Evolutionary conservation across 2,329 filamentous ascomycete species (phyloP), one percentile per base, ranked within the genome.

Genomic region (Ophiostoma quercus): DNA sequence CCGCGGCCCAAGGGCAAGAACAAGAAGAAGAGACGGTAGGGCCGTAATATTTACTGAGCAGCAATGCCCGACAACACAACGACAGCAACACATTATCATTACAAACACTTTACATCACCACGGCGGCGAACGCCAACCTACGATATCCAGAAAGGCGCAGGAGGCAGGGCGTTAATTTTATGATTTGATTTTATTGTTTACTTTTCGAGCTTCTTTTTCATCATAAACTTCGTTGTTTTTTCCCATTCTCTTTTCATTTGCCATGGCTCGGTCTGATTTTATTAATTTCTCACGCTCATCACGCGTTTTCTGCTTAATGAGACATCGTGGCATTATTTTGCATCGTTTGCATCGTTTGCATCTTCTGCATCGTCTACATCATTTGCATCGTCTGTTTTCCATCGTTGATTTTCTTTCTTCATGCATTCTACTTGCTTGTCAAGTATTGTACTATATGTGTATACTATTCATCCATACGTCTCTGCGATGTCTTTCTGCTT

Each of bases 111-210:
- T 34, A 16, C 12, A 37, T 62, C n/a, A 39, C 25, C 47, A 16
- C 47, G 47, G 19, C 85, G 29, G 84, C 80, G 71, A 68, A 63
- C 16, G 54, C 39, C 8, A 32, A 57, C 7, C 32, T 22, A 60
- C 39, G 54, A 65, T 65, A 65, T 65, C 62, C 62, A 34, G 57
- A 25, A 16, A 16, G 32, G 62, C 34, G 62, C 62, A 39, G 32
- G 11, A 11, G 19, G 32, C 57, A 62, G 57, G 57, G 57, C 57
- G 57, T 62, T 62, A 34, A 9, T 62, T 16, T 63, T 62, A 34
- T 34, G 34, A 34, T 34, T 34, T 34, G 60, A 43, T 68, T 47
- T 47, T 41, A 41, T 41, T 41, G 39, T 47, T 47, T 47, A 43
- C 41, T 43, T 19, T 14, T 43, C 25, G 25, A 29, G 12, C 41